Evolutionary conservation across 345 rosid genomes (phyloP), one percentile per base, ranked within the genome.

Genomic region (Mercurialis annua): DNA sequence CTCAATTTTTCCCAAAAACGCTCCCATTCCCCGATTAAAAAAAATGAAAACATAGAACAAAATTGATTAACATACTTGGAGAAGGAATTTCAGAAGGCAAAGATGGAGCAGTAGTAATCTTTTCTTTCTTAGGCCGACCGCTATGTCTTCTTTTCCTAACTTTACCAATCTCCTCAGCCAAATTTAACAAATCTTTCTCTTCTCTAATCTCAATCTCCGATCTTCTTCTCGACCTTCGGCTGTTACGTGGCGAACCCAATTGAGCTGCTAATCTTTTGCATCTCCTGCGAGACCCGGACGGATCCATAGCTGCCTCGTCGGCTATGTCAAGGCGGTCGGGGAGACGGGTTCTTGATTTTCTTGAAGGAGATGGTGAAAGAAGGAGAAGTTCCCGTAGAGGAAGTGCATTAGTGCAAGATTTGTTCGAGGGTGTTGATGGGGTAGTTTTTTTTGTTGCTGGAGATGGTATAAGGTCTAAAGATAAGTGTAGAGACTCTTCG

Each of bases 121-220:
- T 93, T 69, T 89, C 98, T 78, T 89, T 93, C 84, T 82, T 87
- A 24, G 88, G 66, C 40, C 85, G 76, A 43, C 73, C 83, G 23
- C 84, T 81, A 10, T 74, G 76, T 66, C 81, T 74, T 75, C 90
- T 81, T 76, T 82, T 87, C 65, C 88, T 80, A 0, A 70, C 72
- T 72, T 85, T 86, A 21, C 61, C 77, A 26, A 69, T 65, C 48
- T 89, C 92, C 5, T 87, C 98, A 10, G 60, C 73, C 16, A 68
- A 29, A 3, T 70, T 84, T 11, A 49, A 12, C 51, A 74, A 52
- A 51, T 87, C 96, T 75, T 81, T 86, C 49, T 85, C 96, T 64
- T 90, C 95, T 71, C 84, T 83, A 21, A 33, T 69, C 70, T 89
- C 98, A 56, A 74, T 66, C 73, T 89, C 98, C 5, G 87, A 50